Evolutionary conservation across 2,329 filamentous ascomycete genomes (phyloP).

Genomic region (Cercospora sesami): DNA sequence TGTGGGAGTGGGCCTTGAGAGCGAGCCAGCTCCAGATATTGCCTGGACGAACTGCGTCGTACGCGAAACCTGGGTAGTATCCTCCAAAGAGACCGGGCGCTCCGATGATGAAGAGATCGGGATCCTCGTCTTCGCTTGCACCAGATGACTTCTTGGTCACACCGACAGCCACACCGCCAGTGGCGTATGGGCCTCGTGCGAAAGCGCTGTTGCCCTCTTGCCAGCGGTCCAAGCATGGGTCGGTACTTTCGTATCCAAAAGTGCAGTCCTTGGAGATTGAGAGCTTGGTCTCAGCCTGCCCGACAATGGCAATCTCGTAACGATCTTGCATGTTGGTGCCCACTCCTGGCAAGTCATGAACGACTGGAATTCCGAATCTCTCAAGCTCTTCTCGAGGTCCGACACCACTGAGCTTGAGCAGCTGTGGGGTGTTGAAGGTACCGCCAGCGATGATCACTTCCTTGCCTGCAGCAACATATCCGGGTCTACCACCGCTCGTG

Average conservation of each 20-base stretch:
- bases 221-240: constrained; percentile 50
- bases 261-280: constrained; percentile 44
- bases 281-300: constrained; percentile 45
- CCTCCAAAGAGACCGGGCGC: constrained; percentile 56
- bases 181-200: constrained; percentile 47
- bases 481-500: constrained; percentile 41
- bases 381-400: constrained; percentile 57
- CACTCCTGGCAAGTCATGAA: constrained; percentile 61
- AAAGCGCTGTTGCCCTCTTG: constrained; percentile 39
- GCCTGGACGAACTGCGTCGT: constrained; percentile 46
- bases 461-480: constrained; percentile 45
- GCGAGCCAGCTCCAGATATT: constrained; percentile 53
- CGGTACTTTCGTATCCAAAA: constrained; percentile 35
- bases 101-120: constrained; percentile 58
- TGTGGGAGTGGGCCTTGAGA: constrained; percentile 64
- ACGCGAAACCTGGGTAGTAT: constrained; percentile 57
- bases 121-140: constrained; percentile 45
- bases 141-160: constrained; percentile 44
- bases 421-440: constrained; percentile 63
- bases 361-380: constrained; percentile 54
- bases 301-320: constrained; percentile 55
- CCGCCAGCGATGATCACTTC: constrained; percentile 54
- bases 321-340: constrained; percentile 66
- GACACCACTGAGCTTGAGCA: constrained; percentile 66
- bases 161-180: constrained; percentile 57